Conservation (phyloP, 2,329 filamentous ascomycete species). For the Fusarium agapanthi region DNA sequence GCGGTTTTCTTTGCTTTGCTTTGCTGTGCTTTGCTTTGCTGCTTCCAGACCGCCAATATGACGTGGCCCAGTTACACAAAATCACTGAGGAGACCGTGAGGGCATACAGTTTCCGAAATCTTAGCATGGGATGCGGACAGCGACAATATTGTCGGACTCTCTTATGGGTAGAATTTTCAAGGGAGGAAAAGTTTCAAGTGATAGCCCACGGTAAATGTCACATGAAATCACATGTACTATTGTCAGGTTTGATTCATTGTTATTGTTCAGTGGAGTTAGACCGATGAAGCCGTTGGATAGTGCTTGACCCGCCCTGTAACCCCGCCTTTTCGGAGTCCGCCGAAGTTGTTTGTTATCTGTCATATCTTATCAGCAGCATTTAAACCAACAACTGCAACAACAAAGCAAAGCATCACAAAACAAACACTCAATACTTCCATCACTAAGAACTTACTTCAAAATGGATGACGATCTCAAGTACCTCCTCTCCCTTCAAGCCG, state of each 20-base stretch:
- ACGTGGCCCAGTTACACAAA: not conserved
- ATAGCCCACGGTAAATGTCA: not conserved
- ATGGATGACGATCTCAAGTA: constrained; percentile 40
- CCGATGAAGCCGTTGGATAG: fast-evolving
- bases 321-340: not conserved
- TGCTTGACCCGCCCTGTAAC: not conserved
- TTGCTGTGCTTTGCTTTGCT: too few relatives aligned
- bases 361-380: not conserved
- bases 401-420: not conserved
- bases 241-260: not conserved
- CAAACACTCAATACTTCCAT: fast-evolving
- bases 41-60: not conserved
- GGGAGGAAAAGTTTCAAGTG: not conserved
- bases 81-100: fast-evolving
- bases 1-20: too few relatives aligned
- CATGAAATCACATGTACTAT: not conserved
- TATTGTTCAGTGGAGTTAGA: not conserved
- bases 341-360: not conserved
- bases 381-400: not conserved
- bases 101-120: not conserved
- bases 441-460: not conserved
- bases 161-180: too few relatives aligned
- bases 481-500: constrained; percentile 48
- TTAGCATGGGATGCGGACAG: not conserved
- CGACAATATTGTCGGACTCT: fast-evolving